phyloP scores from a whole-genome alignment of 1,139 yeast genomes.

The Hyphopichia fennica region DNA sequence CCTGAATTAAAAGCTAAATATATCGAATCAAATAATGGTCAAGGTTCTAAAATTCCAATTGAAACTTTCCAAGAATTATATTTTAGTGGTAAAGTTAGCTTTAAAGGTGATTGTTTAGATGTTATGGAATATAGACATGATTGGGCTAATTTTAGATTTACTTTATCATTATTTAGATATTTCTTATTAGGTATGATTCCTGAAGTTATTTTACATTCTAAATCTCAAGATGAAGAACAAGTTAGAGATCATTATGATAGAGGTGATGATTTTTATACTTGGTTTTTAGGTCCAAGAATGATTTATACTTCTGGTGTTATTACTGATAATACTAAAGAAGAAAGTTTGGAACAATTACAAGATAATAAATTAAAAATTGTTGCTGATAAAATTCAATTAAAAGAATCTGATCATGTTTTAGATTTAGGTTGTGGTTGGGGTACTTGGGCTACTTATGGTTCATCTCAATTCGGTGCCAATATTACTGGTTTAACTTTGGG shows the following conservation, averaged over 20 bases:
- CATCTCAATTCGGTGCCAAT: constrained; percentile 78
- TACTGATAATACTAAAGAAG: constrained; percentile 68
- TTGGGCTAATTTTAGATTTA: constrained; percentile 84
- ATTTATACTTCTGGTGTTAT: constrained; percentile 87
- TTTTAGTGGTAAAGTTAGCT: constrained; percentile 80
- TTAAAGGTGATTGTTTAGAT: constrained; percentile 87
- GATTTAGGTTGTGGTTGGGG: constrained; percentile 99
- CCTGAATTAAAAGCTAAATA: constrained; percentile 71
- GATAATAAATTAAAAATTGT: constrained; percentile 87
- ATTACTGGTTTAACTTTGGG: constrained; percentile 92
- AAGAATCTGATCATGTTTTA: constrained; percentile 70
- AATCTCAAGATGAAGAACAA: constrained; percentile 95
- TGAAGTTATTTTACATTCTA: constrained; percentile 87
- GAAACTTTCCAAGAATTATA: constrained; percentile 90
- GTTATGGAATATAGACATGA: constrained; percentile 85
- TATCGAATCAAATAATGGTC: constrained; percentile 52
- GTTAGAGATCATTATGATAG: constrained; percentile 95
- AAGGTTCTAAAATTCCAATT: constrained; percentile 78
- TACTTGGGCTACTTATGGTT: constrained; percentile 82
- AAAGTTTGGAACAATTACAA: constrained; percentile 82
- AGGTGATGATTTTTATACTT: constrained; percentile 92
- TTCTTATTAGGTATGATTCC: constrained; percentile 90
- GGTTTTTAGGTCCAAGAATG: constrained; percentile 96
- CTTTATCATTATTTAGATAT: constrained; percentile 73
- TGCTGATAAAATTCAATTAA: constrained; percentile 80